Evolutionary conservation across 2,329 filamentous ascomycete genomes (phyloP), one percentile per base, ranked within the genome.

Genomic region (Cordyceps cicadae): DNA sequence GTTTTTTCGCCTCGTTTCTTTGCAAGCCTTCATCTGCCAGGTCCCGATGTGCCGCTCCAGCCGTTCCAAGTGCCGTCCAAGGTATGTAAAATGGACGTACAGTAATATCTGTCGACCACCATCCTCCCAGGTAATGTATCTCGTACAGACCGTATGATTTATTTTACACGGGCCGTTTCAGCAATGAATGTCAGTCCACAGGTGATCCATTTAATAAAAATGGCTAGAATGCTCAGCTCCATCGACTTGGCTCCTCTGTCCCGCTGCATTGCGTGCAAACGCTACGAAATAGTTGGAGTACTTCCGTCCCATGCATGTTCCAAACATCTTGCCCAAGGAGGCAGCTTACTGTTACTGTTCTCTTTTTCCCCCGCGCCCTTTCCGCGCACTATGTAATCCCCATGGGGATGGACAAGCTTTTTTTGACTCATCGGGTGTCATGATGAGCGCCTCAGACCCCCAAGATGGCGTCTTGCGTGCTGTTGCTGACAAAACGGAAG

Each of bases 381-480:
- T 37, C 8, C 12, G 34, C 21, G 45, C 24, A 48, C 21, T 48
- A 46, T 17, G 17, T 46, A 7, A 21, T 43, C 39, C 39, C 39
- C 39, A n/a, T 43, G 54, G 54, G 54, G 11, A 54, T 29, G 37
- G 14, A 11, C 34, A 24, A 17, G 7, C 29, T 29, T 12, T 19
- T 56, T 49, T 56, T 26, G 54, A 56, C 54, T 56, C 54, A 56
- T 56, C 34, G 14, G 26, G 9, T 15, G 29, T 56, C 54, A 56
- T 39, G 9, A 24, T 56, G 54, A 54, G 21, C 52, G 39, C 52
- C 37, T 54, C 37, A 29, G 26, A 46, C 29, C 29, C 29, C 48
- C 26, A 26, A 43, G 21, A 29, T 12, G 43, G 52, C 50, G 50
- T 37, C 17, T 21, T 9, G 8, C 15, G 34, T 2, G 24, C 4